Conservation (phyloP, 2,329 filamentous ascomycete genomes). For the Decorospora gaudefroyi region DNA sequence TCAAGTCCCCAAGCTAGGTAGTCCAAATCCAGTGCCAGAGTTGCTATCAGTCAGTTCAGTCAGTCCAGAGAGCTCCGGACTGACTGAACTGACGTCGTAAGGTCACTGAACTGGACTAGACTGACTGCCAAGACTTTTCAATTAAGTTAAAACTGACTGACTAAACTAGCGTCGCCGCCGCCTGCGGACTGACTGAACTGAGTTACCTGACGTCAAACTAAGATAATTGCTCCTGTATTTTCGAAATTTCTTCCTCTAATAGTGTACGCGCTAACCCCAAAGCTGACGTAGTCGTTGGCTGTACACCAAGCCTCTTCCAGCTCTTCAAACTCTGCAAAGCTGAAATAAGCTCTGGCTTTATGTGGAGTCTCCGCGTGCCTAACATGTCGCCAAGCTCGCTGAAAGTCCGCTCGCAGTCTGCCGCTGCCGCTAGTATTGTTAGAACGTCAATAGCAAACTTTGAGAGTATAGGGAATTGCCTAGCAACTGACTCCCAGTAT, state of each 20-base stretch:
- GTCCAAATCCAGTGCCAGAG: too few relatives aligned
- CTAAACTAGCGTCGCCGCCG: not conserved
- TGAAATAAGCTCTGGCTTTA: not conserved
- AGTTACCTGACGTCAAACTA: not conserved
- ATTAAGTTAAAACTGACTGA: not conserved
- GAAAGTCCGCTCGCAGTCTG: too few relatives aligned
- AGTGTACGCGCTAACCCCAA: too few relatives aligned
- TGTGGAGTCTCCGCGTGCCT: not conserved
- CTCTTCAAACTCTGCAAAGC: not conserved
- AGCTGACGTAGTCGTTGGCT: too few relatives aligned
- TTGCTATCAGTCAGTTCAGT: not conserved
- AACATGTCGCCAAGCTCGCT: too few relatives aligned
- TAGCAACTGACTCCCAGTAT: not conserved
- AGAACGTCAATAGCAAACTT: not conserved
- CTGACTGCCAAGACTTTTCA: not conserved
- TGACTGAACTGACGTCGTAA: not conserved
- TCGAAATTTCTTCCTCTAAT: too few relatives aligned
- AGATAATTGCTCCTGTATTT: not conserved
- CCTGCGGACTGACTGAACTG: not conserved
- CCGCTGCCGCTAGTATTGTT: not conserved
- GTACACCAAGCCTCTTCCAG: too few relatives aligned
- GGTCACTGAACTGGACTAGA: not conserved
- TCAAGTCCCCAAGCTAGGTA: too few relatives aligned
- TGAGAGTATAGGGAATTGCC: not conserved
- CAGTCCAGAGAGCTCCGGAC: not conserved